Evolutionary conservation across 768 basidiomycete species (phyloP), one percentile per base, ranked within the genome.

Genomic region (Amylocystis lapponica): DNA sequence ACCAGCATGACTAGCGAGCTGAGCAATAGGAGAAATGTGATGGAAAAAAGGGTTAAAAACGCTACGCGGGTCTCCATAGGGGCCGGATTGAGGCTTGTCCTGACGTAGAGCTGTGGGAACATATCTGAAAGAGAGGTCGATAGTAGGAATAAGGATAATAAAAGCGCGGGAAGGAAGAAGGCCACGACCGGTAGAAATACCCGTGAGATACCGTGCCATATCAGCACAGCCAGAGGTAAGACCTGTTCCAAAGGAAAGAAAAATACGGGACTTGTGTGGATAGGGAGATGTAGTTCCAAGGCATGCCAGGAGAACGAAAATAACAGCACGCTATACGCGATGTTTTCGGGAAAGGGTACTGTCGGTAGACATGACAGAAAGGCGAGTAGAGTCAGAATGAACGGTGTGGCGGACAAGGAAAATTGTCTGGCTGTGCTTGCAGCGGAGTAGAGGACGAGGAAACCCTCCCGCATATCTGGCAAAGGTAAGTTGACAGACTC

Each of bases 91-190:
- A 42, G 22, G 12, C 6, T 39, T 8, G 29, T 8, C 5, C 5
- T 12, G 20, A 36, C 8, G 17, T 30, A 14, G 19, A n/a, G 21
- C 20, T 41, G 30, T 35, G 33, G 47, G 39, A 68, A 63, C 1
- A 59, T 59, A 43, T 76, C 72, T 10, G 57, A 57, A 17, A 82
- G 56, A 0, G 80, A 74, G 17, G 66, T 51, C 2, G 76, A 79
- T 20, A 81, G 51, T 27, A 77, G 61, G 48, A 65, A 66, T 14
- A 64, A 53, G 8, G 70, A 58, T 3, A 76, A 36, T 14, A 78
- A 35, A n/a, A 74, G 50, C 2, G 68, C 62, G 0, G 78, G 79
- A 17, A 75, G 49, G 56, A 78, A 78, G 51, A 76, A 75, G 6
- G 68, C 33, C 3, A 69, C 31, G 4, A 69, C 54, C 0, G 76